Conservation (phyloP, 2,329 filamentous ascomycete species). For the Cyclaneusma minus region DNA sequence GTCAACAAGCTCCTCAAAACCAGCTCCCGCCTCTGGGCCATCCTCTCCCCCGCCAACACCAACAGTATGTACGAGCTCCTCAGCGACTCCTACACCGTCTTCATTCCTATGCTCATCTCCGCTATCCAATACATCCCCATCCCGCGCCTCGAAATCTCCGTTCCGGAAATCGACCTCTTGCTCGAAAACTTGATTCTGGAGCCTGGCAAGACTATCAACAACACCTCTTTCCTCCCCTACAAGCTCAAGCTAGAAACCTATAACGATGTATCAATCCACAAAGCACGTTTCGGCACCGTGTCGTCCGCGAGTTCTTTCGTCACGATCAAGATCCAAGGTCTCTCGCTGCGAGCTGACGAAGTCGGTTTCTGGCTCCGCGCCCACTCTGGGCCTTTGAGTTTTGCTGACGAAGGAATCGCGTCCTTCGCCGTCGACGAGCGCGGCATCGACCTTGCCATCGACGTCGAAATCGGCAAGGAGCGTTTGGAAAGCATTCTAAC, state of each 20-base stretch:
- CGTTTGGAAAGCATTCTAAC: conserved; percentile 68
- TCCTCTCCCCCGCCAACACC: conserved; percentile 50
- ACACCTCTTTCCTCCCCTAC: conserved; percentile 80
- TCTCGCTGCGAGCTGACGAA: conserved; percentile 74
- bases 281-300: conserved; percentile 54
- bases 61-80: conserved; percentile 57
- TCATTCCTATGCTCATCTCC: conserved; percentile 63
- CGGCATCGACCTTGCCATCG: conserved; percentile 73
- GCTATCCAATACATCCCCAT: conserved; percentile 79
- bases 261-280: conserved; percentile 76
- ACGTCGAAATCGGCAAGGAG: conserved; percentile 69
- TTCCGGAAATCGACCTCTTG: conserved; percentile 69
- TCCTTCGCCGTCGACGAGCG: conserved; percentile 75
- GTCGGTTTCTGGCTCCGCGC: conserved; percentile 80
- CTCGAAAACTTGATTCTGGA: conserved; percentile 85
- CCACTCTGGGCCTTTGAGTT: conserved; percentile 57
- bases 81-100: conserved; percentile 62
- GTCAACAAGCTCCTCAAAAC: conserved; percentile 55
- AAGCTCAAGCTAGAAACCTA: conserved; percentile 66
- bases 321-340: conserved; percentile 64
- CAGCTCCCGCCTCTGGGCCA: conserved; percentile 47
- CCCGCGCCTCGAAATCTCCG: conserved; percentile 74
- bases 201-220: conserved; percentile 69
- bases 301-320: conserved; percentile 53
- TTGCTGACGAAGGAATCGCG: conserved; percentile 72